Evolutionary conservation across 345 rosid genomes (phyloP), one percentile per base, ranked within the genome.

Genomic region (Aquilaria sinensis): DNA sequence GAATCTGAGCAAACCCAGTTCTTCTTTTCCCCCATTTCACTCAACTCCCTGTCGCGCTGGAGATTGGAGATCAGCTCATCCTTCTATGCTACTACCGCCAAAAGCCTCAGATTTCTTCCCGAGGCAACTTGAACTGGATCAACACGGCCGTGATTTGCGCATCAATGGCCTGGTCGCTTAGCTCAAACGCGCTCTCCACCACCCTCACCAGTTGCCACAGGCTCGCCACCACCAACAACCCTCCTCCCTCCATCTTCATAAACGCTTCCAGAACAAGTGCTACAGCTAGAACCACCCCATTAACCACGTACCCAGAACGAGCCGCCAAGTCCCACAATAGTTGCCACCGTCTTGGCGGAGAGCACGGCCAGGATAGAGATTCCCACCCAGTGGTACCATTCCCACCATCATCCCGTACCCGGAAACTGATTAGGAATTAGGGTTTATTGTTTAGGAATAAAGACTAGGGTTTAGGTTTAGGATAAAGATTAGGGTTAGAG

Each of bases 161-260:
- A 68, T 81, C 86, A 58, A 90, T 90, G 56, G 90, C 87, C 43
- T 84, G 92, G 58, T 88, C 90, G 52, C 90, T 87, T 63, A 90
- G 74, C 77, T 87, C 90, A 43, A 87, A 78, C 0, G 89, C 87
- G 45, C 82, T 84, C 67, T 85, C 96, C 7, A 90, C 78, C 47
- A 85, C 81, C 53, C 96, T 78, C 58, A 84, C 57, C 47, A 90
- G 77, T 23, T 92, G 62, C 97, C 96, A 90, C 74, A 87, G 71
- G 49, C 96, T 82, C 51, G 80, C 89, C 59, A 82, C 68, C 2
- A 81, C 85, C 16, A 90, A 66, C 78, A 88, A 75, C 10, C 92
- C 93, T 9, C 87, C 85, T 47, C 89, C 96, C 47, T 68, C 78
- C 62, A 11, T 66, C 62, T 79, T 87, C 70, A 85, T 31, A 45